Percentiles rank a stretch among this genome's conserved stretches.
Evolutionary conservation across 768 basidiomycete species (phyloP).

Genomic region (Calocera cornea): DNA sequence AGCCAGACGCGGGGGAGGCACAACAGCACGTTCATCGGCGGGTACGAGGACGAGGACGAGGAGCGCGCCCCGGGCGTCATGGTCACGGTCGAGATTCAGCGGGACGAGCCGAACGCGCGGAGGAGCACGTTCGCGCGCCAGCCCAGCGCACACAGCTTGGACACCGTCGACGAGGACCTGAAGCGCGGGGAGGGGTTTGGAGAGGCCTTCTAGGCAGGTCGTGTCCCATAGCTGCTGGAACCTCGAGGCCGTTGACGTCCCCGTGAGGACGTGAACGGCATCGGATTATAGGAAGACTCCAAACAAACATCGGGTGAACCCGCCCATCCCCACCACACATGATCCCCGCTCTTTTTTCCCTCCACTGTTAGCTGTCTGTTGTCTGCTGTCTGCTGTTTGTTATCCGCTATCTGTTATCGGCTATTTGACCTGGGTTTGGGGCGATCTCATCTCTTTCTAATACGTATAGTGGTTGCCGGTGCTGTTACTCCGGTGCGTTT

Average conservation of each 20-base stretch:
- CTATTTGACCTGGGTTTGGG: background rate
- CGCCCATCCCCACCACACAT: too few relatives aligned
- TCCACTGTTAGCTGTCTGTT: background rate
- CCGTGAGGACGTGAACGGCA: too few relatives aligned
- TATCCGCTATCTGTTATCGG: background rate
- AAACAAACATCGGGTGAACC: too few relatives aligned
- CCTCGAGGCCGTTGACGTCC: too few relatives aligned
- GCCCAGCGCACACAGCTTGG: background rate
- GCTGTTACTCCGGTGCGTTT: too few relatives aligned
- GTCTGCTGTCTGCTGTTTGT: background rate
- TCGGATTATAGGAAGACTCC: too few relatives aligned
- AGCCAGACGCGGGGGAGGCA: background rate
- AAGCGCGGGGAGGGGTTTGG: background rate
- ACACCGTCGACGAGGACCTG: background rate
- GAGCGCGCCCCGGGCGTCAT: background rate
- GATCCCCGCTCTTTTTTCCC: background rate
- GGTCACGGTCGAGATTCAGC: slow-evolving; percentile 1
- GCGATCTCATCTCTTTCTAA: background rate
- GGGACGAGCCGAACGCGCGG: background rate
- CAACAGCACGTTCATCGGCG: background rate
- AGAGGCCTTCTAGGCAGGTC: background rate
- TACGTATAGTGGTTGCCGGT: background rate
- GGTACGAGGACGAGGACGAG: background rate
- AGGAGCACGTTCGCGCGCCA: slow-evolving; percentile 1
- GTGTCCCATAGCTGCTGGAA: too few relatives aligned